A percentile compares a stretch with the other conserved stretches of the same genome.
Conservation (phyloP, 129 eudicot genomes). For the Ambrosia artemisiifolia region DNA sequence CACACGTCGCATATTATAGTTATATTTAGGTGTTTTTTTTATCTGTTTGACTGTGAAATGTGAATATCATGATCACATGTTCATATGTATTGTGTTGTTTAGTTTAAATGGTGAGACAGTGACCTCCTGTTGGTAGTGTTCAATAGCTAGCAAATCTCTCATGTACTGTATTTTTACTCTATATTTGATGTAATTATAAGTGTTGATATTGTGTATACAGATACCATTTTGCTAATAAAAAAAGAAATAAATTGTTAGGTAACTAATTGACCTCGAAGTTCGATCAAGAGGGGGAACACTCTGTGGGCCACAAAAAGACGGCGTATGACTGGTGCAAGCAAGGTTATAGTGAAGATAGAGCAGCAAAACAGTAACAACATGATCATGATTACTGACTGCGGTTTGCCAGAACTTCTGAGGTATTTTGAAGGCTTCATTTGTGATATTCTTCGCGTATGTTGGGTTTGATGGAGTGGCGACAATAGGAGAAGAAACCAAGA, state of each 20-base stretch:
- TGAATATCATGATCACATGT: not conserved
- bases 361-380: slow-evolving; percentile 56
- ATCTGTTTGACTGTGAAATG: not conserved
- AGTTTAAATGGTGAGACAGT: not conserved
- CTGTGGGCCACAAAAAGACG: slow-evolving; percentile 50
- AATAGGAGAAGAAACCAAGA: slow-evolving; percentile 68
- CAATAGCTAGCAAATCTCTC: no score
- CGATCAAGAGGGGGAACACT: slow-evolving; percentile 31
- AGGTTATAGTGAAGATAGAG: slow-evolving; percentile 40
- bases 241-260: not conserved
- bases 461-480: slow-evolving; percentile 82
- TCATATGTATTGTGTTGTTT: not conserved
- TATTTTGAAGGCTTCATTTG: slow-evolving; percentile 46
- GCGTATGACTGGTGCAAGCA: slow-evolving; percentile 41
- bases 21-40: not conserved
- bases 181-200: no score
- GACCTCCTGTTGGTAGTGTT: not conserved
- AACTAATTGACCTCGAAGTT: slow-evolving; percentile 38
- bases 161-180: no score
- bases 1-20: no score
- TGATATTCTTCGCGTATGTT: slow-evolving; percentile 66
- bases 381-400: slow-evolving; percentile 47
- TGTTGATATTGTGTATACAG: not conserved
- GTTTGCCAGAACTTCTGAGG: slow-evolving; percentile 46
- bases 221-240: no score